Percentiles rank a stretch among this genome's conserved stretches.
These are phyloP conservation scores for Berkeleyomyces rouxiae DNA, from an alignment of 2,329 filamentous ascomycete species.

Conservation along the genomic window DNA sequence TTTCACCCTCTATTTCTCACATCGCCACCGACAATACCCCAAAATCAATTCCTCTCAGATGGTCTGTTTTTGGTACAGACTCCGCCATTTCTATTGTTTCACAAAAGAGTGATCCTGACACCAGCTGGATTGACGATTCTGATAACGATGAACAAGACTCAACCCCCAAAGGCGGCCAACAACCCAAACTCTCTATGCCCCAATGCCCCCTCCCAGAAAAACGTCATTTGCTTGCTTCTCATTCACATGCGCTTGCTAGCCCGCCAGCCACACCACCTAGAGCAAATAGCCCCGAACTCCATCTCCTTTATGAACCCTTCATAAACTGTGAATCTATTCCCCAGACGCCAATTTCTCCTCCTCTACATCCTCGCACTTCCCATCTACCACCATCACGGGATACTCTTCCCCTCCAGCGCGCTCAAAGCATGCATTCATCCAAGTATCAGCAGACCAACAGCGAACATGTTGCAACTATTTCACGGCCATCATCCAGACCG, in stretches of 20 bases:
- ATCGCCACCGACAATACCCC: background rate
- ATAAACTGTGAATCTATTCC: background rate
- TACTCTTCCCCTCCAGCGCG: background rate
- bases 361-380: background rate
- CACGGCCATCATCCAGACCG: background rate
- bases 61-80: background rate
- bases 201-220: background rate
- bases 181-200: background rate
- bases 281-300: slow-evolving; percentile 2
- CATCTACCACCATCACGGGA: background rate
- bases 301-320: background rate
- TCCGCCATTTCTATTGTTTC: slow-evolving; percentile 4
- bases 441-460: background rate
- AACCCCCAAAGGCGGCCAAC: background rate
- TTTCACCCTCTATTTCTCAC: slow-evolving; percentile 1
- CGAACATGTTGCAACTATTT: background rate
- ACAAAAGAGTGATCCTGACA: slow-evolving; percentile 15
- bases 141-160: slow-evolving; percentile 20
- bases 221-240: background rate
- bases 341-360: slow-evolving; percentile 8
- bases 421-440: background rate
- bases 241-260: slow-evolving; percentile 5
- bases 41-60: background rate
- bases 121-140: slow-evolving; percentile 25
- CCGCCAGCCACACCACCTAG: slow-evolving; percentile 8